Evolutionary conservation across 2,329 filamentous ascomycete genomes (phyloP).

Genomic region (Elsinoe ampelina): DNA sequence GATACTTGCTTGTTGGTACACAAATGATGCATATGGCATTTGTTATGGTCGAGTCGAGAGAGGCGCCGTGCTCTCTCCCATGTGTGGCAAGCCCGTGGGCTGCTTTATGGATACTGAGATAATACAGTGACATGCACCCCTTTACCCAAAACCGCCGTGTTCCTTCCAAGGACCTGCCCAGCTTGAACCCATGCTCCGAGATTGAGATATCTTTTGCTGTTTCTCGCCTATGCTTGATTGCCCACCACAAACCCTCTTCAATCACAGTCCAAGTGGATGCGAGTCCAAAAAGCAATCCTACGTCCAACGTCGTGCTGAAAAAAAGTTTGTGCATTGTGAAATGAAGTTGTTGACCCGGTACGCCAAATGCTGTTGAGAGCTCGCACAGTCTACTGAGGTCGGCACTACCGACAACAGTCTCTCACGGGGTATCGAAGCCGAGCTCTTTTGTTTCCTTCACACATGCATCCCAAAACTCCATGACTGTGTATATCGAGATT

Average conservation of each 20-base stretch:
- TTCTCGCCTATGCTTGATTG: background rate
- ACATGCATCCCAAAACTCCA: background rate
- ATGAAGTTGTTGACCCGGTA: background rate
- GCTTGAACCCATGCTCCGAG: background rate
- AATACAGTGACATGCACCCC: background rate
- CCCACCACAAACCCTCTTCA: background rate
- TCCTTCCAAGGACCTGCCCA: background rate
- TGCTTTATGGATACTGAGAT: constrained; percentile 2
- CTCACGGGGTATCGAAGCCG: background rate
- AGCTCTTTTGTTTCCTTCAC: constrained; percentile 2
- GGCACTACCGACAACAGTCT: background rate
- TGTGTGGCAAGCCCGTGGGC: background rate
- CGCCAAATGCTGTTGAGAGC: constrained; percentile 1
- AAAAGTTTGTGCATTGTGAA: constrained; percentile 7
- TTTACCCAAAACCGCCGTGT: background rate
- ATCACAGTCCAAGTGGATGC: background rate
- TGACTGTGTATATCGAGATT: background rate
- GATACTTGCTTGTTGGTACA: background rate
- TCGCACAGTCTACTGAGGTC: background rate
- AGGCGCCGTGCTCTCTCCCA: constrained; percentile 1
- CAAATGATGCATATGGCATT: background rate
- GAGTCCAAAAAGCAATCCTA: background rate
- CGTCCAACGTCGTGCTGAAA: background rate
- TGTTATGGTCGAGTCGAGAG: background rate
- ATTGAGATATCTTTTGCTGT: background rate